phyloP scores from a whole-genome alignment of 2,329 filamentous ascomycete species.

The Didymella glomerata region DNA sequence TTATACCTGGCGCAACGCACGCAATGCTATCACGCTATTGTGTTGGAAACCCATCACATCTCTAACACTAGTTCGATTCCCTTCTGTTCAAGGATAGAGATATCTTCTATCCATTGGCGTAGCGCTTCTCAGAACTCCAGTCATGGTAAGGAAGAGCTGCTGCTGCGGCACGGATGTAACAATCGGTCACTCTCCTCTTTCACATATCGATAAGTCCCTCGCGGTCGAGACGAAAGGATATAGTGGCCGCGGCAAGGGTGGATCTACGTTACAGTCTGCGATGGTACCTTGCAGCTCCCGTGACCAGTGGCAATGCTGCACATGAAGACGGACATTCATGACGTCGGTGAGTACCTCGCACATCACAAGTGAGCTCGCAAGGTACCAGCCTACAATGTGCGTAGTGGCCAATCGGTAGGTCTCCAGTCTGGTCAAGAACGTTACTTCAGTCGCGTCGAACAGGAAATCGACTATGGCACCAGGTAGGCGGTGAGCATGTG shows the following conservation, averaged over 20 bases:
- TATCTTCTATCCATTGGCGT: not conserved
- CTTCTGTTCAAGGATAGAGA: not conserved
- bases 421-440: conserved; percentile 26
- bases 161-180: not conserved
- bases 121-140: not conserved
- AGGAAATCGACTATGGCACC: conserved; percentile 24
- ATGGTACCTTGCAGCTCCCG: conserved; percentile 35
- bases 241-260: conserved; percentile 1
- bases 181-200: not conserved
- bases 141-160: not conserved
- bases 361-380: not conserved
- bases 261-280: conserved; percentile 16
- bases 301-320: conserved; percentile 22
- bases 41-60: conserved; percentile 28
- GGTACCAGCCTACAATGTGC: not conserved
- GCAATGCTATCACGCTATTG: conserved; percentile 28
- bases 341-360: conserved; percentile 13
- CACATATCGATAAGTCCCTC: not conserved
- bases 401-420: conserved; percentile 35
- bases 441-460: conserved; percentile 29
- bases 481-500: conserved; percentile 40
- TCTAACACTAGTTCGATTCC: conserved; percentile 29
- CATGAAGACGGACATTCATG: conserved; percentile 9
- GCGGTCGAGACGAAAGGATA: not conserved
- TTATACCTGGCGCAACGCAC: conserved; percentile 18